These are phyloP conservation scores for Angophora floribunda DNA, from an alignment of 345 rosid species.

Conservation along the genomic window DNA sequence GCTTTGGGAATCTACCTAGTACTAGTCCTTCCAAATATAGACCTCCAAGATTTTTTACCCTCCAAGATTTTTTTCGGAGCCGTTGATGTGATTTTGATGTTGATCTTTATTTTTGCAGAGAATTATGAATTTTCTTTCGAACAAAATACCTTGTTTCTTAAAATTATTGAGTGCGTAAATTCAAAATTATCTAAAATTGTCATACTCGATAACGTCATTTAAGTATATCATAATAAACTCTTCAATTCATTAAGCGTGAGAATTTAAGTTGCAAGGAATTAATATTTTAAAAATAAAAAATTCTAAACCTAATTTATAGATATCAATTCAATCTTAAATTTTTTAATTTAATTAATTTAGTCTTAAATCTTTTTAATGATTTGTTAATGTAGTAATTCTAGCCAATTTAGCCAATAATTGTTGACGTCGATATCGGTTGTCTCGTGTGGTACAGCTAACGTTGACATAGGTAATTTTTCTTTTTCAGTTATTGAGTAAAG, in stretches of 20 bases:
- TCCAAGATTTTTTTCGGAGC: neutral
- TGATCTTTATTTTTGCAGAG: neutral
- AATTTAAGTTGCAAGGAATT: neutral
- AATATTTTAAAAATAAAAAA: neutral
- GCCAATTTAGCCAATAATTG: rapidly evolving
- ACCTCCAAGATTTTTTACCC: too few species aligned
- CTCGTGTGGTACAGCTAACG: neutral
- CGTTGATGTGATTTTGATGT: neutral
- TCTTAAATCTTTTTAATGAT: neutral
- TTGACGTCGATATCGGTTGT: rapidly evolving
- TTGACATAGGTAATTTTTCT: too few species aligned
- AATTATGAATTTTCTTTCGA: neutral
- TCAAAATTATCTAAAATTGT: neutral
- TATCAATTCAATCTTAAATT: too few species aligned
- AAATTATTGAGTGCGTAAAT: neutral
- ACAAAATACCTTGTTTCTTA: neutral
- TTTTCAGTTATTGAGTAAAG: too few species aligned
- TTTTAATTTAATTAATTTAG: too few species aligned
- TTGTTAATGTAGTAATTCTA: rapidly evolving
- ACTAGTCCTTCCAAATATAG: rapidly evolving
- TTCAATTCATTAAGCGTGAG: neutral
- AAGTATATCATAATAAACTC: too few species aligned
- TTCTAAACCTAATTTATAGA: too few species aligned
- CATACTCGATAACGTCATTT: neutral
- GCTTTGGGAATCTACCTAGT: neutral